A percentile compares a stretch with the other conserved stretches of the same genome.
phyloP scores from a whole-genome alignment of 768 basidiomycete species.

The Udeniomyces megalosporus region DNA sequence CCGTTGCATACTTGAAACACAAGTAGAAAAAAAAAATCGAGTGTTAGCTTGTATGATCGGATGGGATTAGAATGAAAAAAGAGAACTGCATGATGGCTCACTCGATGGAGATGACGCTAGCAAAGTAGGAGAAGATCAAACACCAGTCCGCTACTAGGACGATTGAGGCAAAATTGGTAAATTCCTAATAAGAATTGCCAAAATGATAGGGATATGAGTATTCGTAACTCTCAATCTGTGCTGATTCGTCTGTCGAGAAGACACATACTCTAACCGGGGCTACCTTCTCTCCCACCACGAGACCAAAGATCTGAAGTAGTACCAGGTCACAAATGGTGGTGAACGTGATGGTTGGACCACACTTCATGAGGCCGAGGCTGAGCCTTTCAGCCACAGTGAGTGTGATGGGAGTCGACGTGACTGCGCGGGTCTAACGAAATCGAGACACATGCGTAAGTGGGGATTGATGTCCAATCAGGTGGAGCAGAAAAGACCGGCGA shows the following conservation, averaged over 20 bases:
- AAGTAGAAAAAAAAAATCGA: too few relatives aligned
- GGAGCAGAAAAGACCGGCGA: neutral
- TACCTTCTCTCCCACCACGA: conserved; percentile 37
- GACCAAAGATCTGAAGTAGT: conserved; percentile 58
- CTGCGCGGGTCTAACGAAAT: conserved; percentile 44
- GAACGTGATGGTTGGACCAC: conserved; percentile 79
- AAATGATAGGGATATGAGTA: too few relatives aligned
- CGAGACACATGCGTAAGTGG: too few relatives aligned
- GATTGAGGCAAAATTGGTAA: conserved; percentile 83
- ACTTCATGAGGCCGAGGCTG: conserved; percentile 70
- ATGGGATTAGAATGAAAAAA: too few relatives aligned
- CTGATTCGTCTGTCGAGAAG: too few relatives aligned
- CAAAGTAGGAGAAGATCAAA: conserved; percentile 48
- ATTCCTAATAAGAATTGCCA: conserved; percentile 44
- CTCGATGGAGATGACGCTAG: conserved; percentile 58
- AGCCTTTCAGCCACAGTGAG: conserved; percentile 82
- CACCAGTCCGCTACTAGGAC: conserved; percentile 96
- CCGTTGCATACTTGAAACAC: conserved; percentile 48
- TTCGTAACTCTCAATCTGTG: too few relatives aligned
- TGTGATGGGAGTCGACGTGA: conserved; percentile 67
- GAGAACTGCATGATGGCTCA: too few relatives aligned
- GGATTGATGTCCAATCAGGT: too few relatives aligned
- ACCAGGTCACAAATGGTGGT: conserved; percentile 76
- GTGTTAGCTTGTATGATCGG: too few relatives aligned
- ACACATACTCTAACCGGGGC: neutral